Percentiles rank a stretch among this genome's conserved stretches.
These are phyloP conservation scores for Leccinum ochraceum DNA, from an alignment of 768 basidiomycete species.

Conservation along the genomic window DNA sequence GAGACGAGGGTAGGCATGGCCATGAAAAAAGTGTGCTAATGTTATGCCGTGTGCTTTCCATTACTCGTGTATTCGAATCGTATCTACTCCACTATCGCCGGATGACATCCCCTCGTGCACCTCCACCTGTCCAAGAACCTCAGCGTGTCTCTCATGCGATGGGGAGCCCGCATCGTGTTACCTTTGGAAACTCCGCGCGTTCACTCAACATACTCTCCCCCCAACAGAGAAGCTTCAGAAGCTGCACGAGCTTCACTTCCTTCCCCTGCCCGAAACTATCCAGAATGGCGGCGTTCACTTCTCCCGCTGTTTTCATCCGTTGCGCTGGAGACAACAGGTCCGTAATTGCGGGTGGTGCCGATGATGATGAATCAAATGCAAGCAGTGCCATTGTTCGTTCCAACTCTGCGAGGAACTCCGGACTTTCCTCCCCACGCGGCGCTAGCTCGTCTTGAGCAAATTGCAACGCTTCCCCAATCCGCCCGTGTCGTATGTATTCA, in stretches of 20 bases:
- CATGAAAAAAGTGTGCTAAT: background rate
- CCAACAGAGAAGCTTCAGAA: slow-evolving; percentile 87
- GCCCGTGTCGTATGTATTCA: slow-evolving; percentile 86
- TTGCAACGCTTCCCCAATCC: slow-evolving; percentile 73
- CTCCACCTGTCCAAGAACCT: slow-evolving; percentile 32
- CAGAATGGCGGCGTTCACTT: slow-evolving; percentile 94
- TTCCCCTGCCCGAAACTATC: slow-evolving; percentile 90
- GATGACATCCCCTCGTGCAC: slow-evolving; percentile 26
- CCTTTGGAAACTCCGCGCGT: slow-evolving; percentile 79
- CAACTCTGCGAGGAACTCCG: slow-evolving; percentile 88
- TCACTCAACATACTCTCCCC: slow-evolving; percentile 80
- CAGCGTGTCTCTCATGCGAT: slow-evolving; percentile 27
- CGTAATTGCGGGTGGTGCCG: slow-evolving; percentile 59
- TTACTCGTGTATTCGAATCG: slow-evolving; percentile 27
- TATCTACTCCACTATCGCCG: slow-evolving; percentile 17
- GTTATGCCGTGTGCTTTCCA: slow-evolving; percentile 6
- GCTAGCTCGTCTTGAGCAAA: slow-evolving; percentile 96
- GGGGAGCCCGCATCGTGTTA: slow-evolving; percentile 33
- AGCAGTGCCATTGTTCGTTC: slow-evolving; percentile 95
- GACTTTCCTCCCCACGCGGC: slow-evolving; percentile 92
- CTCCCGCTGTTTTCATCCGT: slow-evolving; percentile 91
- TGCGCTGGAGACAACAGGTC: slow-evolving; percentile 85
- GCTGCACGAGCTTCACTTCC: slow-evolving; percentile 83
- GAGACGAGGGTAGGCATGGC: background rate
- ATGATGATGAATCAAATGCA: slow-evolving; percentile 68